Evolutionary conservation across 2,329 filamentous ascomycete species (phyloP).

Genomic region (Fusarium algeriense): DNA sequence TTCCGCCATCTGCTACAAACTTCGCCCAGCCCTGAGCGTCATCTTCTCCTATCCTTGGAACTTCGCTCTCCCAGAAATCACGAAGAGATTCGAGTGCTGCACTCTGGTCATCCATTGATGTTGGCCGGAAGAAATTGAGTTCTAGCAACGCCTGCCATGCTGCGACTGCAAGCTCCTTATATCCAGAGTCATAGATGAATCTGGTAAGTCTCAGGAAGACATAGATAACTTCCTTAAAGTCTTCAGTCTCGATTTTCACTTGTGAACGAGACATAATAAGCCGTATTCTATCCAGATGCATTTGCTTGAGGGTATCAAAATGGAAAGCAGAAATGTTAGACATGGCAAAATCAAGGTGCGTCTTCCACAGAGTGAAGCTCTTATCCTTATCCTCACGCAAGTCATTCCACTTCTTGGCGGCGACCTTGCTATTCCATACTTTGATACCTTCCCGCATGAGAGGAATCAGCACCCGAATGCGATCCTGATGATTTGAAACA

Average conservation of each 20-base stretch:
- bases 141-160: conserved; percentile 89
- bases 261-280: conserved; percentile 22
- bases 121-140: conserved; percentile 73
- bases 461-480: conserved; percentile 72
- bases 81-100: conserved; percentile 63
- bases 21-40: conserved; percentile 77
- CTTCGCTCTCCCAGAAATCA: conserved; percentile 90
- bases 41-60: conserved; percentile 80
- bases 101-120: conserved; percentile 41
- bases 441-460: conserved; percentile 80
- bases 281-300: conserved; percentile 67
- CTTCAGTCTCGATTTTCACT: not conserved
- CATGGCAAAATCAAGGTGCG: conserved; percentile 79
- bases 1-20: conserved; percentile 56
- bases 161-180: conserved; percentile 79
- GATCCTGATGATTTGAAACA: conserved; percentile 59
- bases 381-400: conserved; percentile 45
- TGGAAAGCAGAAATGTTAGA: conserved; percentile 74
- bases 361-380: conserved; percentile 75
- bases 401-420: conserved; percentile 74
- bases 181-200: conserved; percentile 82
- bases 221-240: conserved; percentile 64
- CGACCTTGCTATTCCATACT: conserved; percentile 75
- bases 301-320: conserved; percentile 72
- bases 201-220: conserved; percentile 80